These are phyloP conservation scores for Chaetothyriales sp. DNA, from an alignment of 2,329 filamentous ascomycete species.

Conservation along the genomic window DNA sequence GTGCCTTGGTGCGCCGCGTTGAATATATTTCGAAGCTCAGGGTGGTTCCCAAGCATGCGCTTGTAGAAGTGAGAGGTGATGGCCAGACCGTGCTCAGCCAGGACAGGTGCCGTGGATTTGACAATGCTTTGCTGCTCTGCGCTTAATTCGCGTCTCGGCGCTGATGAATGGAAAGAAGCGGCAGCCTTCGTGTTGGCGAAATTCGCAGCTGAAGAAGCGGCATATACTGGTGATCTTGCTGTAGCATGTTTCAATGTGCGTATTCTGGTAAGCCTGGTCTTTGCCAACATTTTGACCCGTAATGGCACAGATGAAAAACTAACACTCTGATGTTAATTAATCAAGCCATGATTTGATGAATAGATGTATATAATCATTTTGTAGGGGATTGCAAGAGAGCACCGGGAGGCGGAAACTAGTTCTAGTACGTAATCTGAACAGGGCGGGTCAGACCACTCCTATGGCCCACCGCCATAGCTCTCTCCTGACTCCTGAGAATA, in stretches of 20 bases:
- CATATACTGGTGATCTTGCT: neutral
- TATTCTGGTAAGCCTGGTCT: neutral
- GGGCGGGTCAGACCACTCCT: neutral
- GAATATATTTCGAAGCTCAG: conserved; percentile 56
- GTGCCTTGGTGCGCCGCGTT: conserved; percentile 56
- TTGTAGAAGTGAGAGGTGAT: conserved; percentile 62
- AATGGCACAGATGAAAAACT: neutral
- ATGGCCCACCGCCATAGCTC: neutral
- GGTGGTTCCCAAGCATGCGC: conserved; percentile 52
- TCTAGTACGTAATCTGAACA: neutral
- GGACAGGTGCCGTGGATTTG: conserved; percentile 55
- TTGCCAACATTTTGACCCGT: neutral
- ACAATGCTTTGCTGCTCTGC: conserved; percentile 50
- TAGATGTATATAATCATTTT: neutral
- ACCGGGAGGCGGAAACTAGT: neutral
- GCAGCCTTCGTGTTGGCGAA: neutral
- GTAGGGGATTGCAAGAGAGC: neutral
- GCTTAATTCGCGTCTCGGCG: conserved; percentile 32
- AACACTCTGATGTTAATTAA: neutral
- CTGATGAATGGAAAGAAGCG: neutral
- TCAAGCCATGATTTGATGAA: neutral
- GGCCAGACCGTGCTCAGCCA: conserved; percentile 52
- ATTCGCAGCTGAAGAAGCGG: neutral
- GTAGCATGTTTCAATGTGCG: neutral
- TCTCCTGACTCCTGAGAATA: neutral